Evolutionary conservation across 2,329 filamentous ascomycete genomes (phyloP).

Genomic region (Aspergillus floridensis): DNA sequence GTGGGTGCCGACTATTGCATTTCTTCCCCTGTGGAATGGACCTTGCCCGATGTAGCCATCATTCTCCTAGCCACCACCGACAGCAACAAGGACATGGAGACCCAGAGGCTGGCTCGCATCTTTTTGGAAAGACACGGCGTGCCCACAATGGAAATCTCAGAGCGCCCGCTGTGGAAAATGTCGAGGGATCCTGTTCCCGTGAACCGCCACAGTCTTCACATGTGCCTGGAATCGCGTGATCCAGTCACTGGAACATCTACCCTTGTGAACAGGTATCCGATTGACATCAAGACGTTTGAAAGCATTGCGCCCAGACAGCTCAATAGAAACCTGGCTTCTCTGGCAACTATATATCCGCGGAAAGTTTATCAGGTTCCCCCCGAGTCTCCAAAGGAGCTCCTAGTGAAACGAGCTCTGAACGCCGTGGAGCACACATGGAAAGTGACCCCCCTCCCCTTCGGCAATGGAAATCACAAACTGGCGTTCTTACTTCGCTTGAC

Average conservation of each 20-base stretch:
- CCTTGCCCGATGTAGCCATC: conserved; percentile 46
- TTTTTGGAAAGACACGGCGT: conserved; percentile 46
- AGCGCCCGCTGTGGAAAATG: conserved; percentile 43
- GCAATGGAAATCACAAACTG: conserved; percentile 21
- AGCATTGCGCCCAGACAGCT: conserved; percentile 47
- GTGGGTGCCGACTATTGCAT: conserved; percentile 38
- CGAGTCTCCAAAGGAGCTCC: conserved; percentile 9
- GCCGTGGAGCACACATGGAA: conserved; percentile 27
- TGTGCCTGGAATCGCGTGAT: conserved; percentile 43
- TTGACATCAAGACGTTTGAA: conserved; percentile 49
- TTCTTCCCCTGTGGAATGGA: conserved; percentile 42
- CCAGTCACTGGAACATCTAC: conserved; percentile 31
- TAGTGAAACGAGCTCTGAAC: conserved; percentile 17
- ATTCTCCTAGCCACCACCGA: conserved; percentile 43
- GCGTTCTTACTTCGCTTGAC: conserved; percentile 29
- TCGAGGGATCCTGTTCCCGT: conserved; percentile 35
- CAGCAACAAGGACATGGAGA: conserved; percentile 24
- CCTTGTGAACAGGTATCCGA: conserved; percentile 41
- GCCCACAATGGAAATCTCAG: conserved; percentile 45
- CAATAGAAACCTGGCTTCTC: conserved; percentile 47
- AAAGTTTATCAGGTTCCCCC: conserved; percentile 21
- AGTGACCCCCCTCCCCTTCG: conserved; percentile 24
- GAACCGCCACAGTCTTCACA: conserved; percentile 43
- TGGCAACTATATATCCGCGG: conserved; percentile 34
- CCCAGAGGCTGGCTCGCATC: conserved; percentile 33